Base-by-base conservation (phyloP, 768 basidiomycete genomes). In the Exsudoporus frostii region DNA sequence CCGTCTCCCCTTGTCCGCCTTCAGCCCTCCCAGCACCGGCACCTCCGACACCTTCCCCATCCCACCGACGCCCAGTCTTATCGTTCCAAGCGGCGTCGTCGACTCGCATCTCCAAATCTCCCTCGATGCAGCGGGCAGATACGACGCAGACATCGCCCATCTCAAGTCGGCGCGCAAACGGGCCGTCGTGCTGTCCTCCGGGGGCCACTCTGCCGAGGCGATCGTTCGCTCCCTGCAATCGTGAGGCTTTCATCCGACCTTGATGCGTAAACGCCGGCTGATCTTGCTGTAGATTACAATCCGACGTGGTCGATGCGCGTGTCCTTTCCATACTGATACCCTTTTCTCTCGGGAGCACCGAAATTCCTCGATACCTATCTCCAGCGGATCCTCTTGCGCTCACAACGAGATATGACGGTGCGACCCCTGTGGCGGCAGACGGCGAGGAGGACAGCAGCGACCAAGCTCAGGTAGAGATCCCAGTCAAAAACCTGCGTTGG, bases 1-100 rank as follows among this genome's bases (percentile, higher is more conserved):
- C 8, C 79, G 77, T 42, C 81, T 93, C 13, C 89, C 90, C 0
- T 67, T 84, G 24, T 90, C 89, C 11, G 90, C 83, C 0, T 92
- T 92, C 67, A 80, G 76, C 25, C 82, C 88, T 0, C 86, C 87
- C 24, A 86, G 79, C 69, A 76, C 85, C 5, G 83, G 84, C 48
- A 79, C 82, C 0, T 78, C 78, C 19, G 88, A 90, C 41, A 72
- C 73, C 1, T 90, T 90, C 64, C 86, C 84, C 2, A 57, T 88
- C 10, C 81, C 85, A 8, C 81, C 84, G 20, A 86, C 84, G 53
- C 88, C 90, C 2, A 84, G 78, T 60, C 74, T 81, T 15, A 74
- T 88, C 47, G 77, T 83, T 60, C 91, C 91, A 0, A 71, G 72
- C 9, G 69, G 69, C 20, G 74, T 92, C 53, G 74, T 89, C 60